Evolutionary conservation across 805 yeast genomes (phyloP).

Genomic region (Novakomyces olei): DNA sequence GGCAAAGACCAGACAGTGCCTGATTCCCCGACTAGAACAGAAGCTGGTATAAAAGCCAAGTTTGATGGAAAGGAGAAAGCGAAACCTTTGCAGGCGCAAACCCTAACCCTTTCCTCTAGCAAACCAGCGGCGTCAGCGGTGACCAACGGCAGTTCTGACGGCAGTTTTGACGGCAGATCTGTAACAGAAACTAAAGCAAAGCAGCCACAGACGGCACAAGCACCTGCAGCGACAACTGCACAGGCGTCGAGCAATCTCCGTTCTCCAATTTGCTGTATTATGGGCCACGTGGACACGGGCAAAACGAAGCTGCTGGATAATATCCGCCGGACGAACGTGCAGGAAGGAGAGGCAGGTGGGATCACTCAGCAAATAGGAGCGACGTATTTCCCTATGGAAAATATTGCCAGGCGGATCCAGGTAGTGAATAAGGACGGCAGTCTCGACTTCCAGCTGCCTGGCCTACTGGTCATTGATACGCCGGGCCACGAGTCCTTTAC

Average conservation of each 20-base stretch:
- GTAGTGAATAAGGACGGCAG: conserved; percentile 76
- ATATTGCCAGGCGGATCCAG: conserved; percentile 73
- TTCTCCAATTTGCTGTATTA: conserved; percentile 96
- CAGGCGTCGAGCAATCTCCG: conserved; percentile 42
- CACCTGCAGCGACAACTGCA: conserved; percentile 18
- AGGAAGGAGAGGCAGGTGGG: conserved; percentile 99
- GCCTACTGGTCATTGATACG: conserved; percentile 86
- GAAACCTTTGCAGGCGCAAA: too few species aligned
- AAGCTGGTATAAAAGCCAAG: too few species aligned
- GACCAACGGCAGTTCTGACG: too few species aligned
- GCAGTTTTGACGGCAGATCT: too few species aligned
- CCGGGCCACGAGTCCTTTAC: conserved; percentile 99
- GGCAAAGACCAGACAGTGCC: conserved; percentile 10
- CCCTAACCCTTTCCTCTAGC: too few species aligned
- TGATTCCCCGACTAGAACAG: too few species aligned
- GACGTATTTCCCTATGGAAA: conserved; percentile 92
- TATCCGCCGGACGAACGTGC: conserved; percentile 95
- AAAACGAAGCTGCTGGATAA: conserved; percentile 91
- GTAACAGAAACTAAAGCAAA: too few species aligned
- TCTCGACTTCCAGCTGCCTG: conserved; percentile 76
- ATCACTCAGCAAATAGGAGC: conserved; percentile 99
- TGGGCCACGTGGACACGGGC: conserved; percentile 99
- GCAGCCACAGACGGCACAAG: too few species aligned
- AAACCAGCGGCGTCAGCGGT: too few species aligned
- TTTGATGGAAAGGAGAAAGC: too few species aligned